Conservation (phyloP, 257 asterid species). For the Nicotiana undulata region DNA sequence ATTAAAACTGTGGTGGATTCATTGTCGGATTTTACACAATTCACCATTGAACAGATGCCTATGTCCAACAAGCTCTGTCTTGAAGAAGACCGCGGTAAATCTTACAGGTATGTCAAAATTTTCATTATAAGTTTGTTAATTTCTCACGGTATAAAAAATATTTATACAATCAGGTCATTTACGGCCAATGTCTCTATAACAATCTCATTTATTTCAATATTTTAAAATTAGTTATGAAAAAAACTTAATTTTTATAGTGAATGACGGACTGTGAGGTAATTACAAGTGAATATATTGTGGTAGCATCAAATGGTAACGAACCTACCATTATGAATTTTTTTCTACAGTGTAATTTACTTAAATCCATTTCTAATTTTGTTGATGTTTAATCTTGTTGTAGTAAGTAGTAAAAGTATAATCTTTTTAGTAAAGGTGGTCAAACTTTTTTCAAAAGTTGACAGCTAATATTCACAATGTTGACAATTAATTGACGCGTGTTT, state of each 20-base stretch:
- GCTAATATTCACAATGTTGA: background rate
- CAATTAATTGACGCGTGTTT: constrained; percentile 7
- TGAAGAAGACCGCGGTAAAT: constrained; percentile 43
- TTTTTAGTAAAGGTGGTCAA: background rate
- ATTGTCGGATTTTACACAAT: constrained; percentile 49
- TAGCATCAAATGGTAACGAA: too few species aligned
- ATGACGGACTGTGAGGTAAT: too few species aligned
- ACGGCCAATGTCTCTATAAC: too few species aligned
- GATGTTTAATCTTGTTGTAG: background rate
- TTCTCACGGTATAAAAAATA: too few species aligned
- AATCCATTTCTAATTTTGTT: too few species aligned
- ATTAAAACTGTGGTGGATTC: constrained; percentile 44
- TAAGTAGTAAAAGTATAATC: background rate
- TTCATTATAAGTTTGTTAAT: background rate
- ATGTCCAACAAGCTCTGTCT: constrained; percentile 68
- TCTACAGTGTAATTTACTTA: too few species aligned
- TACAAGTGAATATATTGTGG: too few species aligned
- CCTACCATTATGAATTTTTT: too few species aligned
- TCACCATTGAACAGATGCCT: constrained; percentile 78
- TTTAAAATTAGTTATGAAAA: too few species aligned
- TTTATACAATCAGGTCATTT: too few species aligned
- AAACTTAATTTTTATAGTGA: too few species aligned
- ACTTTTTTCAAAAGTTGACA: background rate
- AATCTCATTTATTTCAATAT: too few species aligned
- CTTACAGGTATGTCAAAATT: constrained; percentile 37